Conservation (phyloP, 441 rosid species). For the Aleurites moluccanus region DNA sequence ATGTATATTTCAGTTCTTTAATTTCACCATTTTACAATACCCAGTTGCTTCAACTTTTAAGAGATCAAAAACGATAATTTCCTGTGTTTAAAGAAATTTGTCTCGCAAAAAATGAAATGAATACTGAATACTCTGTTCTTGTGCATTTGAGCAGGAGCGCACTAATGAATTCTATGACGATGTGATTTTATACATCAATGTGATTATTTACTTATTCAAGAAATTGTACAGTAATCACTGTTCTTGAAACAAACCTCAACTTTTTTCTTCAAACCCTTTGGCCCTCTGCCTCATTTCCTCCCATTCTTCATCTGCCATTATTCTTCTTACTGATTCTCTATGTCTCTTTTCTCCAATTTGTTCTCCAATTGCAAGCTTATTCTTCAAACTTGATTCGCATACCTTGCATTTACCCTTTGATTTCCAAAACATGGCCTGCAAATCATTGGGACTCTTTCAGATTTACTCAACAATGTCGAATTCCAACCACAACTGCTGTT, state of each 20-base stretch:
- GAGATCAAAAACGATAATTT: too few species aligned
- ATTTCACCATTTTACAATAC: too few species aligned
- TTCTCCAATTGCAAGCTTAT: conserved; percentile 43
- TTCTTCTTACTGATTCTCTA: conserved; percentile 35
- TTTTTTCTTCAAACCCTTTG: conserved; percentile 37
- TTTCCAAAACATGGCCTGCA: conserved; percentile 60
- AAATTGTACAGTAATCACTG: conserved; percentile 32
- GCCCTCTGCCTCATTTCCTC: conserved; percentile 43
- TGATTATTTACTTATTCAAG: conserved; percentile 11
- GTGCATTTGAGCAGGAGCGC: too few species aligned
- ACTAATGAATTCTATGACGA: too few species aligned
- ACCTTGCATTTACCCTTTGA: conserved; percentile 52
- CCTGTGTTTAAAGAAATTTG: too few species aligned
- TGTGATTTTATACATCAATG: too few species aligned
- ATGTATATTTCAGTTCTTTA: too few species aligned
- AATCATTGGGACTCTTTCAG: conserved; percentile 50
- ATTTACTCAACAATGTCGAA: conserved; percentile 49
- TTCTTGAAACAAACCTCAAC: conserved; percentile 19
- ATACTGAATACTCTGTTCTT: too few species aligned
- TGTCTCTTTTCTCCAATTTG: conserved; percentile 34
- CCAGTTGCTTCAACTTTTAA: too few species aligned
- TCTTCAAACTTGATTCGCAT: conserved; percentile 46
- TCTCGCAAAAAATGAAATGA: too few species aligned
- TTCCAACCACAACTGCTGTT: conserved; percentile 67
- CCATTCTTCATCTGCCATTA: conserved; percentile 43